Evolutionary conservation across 768 basidiomycete genomes (phyloP), one percentile per base, ranked within the genome.

Genomic region (Russula ochroleuca): DNA sequence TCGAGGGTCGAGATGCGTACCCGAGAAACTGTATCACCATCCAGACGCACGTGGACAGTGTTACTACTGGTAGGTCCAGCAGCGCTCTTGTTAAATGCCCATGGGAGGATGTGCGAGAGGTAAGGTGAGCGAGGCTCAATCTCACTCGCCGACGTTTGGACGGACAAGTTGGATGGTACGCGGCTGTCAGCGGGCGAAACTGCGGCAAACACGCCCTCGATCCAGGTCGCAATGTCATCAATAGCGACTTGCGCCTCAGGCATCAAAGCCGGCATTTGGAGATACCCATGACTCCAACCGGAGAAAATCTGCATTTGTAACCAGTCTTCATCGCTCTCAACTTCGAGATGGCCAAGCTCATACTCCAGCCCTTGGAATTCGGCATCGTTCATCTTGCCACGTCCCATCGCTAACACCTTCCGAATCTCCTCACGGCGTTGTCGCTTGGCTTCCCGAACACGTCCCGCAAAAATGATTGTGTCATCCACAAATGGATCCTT

Each of bases 241-340:
- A 95, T 86, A 23, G 87, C 89, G 69, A 81, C 83, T 71, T 80
- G 83, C 17, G 90, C 92, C 69, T 95, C 94, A 47, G 75, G 78
- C 85, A 99, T 90, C 69, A 98, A 74, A 25, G 83, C 77, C 43
- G 88, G 82, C 96, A 99, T 99, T 78, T 97, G 96, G 69, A 96
- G 81, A 77, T 94, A 98, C 41, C 94, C 96, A 74, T 97, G 94
- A 70, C 92, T 93, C 97, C 95, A 98, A 53, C 95, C 95, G 35
- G 91, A 90, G 74, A 96, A 92, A 61, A 98, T 82, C 67, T 91
- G 86, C 80, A 94, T 87, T 73, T 90, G 88, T 23, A 97, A 93
- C 94, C 94, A 95, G 73, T 97, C 94, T 66, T 91, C 87, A 64
- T 98, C 97, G 56, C 80, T 84, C 76, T 97, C 89, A 25, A 78